Conservation (phyloP, 441 rosid species). For the Iberis amara region DNA sequence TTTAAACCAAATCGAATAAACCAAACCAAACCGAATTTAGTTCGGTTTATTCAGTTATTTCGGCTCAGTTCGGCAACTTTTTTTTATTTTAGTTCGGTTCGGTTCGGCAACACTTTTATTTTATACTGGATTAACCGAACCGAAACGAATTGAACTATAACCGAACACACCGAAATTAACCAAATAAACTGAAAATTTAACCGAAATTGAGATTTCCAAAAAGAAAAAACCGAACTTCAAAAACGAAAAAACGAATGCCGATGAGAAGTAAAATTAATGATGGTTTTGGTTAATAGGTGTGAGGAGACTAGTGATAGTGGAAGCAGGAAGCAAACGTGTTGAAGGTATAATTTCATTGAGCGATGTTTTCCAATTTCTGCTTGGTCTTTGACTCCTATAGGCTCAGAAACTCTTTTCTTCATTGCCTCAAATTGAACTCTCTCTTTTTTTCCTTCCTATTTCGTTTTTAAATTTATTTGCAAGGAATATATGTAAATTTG, state of each 20-base stretch:
- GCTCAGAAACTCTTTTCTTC: slow-evolving; percentile 9
- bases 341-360: slow-evolving; percentile 86
- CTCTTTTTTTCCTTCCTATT: slow-evolving; percentile 10
- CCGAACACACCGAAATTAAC: too few relatives aligned
- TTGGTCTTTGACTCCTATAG: slow-evolving; percentile 41
- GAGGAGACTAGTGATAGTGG: slow-evolving; percentile 81
- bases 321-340: slow-evolving; percentile 96
- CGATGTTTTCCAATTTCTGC: slow-evolving; percentile 78
- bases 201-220: too few relatives aligned
- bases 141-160: too few relatives aligned
- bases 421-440: background rate
- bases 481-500: slow-evolving; percentile 33
- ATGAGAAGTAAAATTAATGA: background rate
- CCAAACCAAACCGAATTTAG: too few relatives aligned
- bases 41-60: too few relatives aligned
- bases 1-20: too few relatives aligned
- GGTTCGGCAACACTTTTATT: too few relatives aligned
- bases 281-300: slow-evolving; percentile 44
- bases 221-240: too few relatives aligned
- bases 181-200: too few relatives aligned
- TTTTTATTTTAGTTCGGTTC: too few relatives aligned
- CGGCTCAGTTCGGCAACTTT: too few relatives aligned
- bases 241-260: background rate
- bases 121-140: too few relatives aligned
- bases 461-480: background rate